These are phyloP conservation scores for Cladorrhinum sp. DNA, from an alignment of 2,329 filamentous ascomycete genomes.

Conservation along the genomic window DNA sequence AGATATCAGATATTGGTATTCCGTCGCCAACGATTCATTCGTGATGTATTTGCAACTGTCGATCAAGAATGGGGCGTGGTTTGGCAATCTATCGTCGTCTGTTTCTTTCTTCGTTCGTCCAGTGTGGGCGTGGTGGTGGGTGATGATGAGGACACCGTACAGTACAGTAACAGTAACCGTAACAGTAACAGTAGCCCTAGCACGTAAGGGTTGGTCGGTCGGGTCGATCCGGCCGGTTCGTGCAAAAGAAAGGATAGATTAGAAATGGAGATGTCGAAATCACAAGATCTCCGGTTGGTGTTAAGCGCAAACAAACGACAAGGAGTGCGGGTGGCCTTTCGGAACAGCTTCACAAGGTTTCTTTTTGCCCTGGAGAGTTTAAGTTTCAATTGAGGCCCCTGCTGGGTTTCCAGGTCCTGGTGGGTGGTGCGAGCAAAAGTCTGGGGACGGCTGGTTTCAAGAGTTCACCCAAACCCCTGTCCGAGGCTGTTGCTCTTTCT, in stretches of 20 bases:
- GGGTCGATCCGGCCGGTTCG: background rate
- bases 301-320: slow-evolving; percentile 6
- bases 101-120: background rate
- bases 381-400: slow-evolving; percentile 23
- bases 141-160: background rate
- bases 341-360: background rate
- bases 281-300: background rate
- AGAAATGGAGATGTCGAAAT: background rate
- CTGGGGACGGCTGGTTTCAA: slow-evolving; percentile 27
- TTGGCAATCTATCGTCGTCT: background rate
- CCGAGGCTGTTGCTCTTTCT: slow-evolving; percentile 4
- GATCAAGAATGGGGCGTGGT: background rate
- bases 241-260: background rate
- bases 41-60: slow-evolving; percentile 6
- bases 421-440: slow-evolving; percentile 22
- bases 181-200: background rate
- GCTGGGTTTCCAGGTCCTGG: slow-evolving; percentile 7
- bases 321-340: slow-evolving; percentile 1
- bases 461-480: slow-evolving; percentile 25
- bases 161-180: background rate
- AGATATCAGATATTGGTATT: slow-evolving; percentile 7
- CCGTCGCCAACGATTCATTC: slow-evolving; percentile 21
- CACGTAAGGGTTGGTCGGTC: background rate
- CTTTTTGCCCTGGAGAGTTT: slow-evolving; percentile 9
- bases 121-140: background rate